A percentile compares a stretch with the other conserved stretches of the same genome.
phyloP scores from a whole-genome alignment of 2,329 filamentous ascomycete genomes.

The Sporothrix euskadiensis region DNA sequence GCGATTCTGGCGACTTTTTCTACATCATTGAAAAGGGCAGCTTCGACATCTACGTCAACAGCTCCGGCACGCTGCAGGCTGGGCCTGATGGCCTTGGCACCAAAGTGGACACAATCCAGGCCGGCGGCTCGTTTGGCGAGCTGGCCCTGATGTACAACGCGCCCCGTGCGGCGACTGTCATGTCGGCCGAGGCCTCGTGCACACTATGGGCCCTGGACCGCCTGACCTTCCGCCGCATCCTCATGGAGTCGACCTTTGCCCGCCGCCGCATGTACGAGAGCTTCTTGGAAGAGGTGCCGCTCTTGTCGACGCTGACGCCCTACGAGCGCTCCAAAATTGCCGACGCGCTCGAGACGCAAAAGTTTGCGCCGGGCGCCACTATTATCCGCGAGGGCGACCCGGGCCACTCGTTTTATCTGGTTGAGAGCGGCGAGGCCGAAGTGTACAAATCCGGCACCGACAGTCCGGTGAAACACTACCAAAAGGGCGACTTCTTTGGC shows the following conservation, averaged over 20 bases:
- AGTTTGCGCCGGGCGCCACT: slow-evolving; percentile 73
- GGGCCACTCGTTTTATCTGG: slow-evolving; percentile 86
- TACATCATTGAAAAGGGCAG: slow-evolving; percentile 91
- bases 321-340: slow-evolving; percentile 98
- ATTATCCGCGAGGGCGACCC: slow-evolving; percentile 93
- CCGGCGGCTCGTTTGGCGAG: slow-evolving; percentile 94
- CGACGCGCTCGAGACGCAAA: slow-evolving; percentile 89
- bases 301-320: slow-evolving; percentile 77
- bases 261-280: slow-evolving; percentile 95
- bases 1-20: slow-evolving; percentile 95
- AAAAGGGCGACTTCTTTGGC: slow-evolving; percentile 94
- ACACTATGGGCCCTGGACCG: slow-evolving; percentile 94
- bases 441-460: slow-evolving; percentile 76
- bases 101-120: slow-evolving; percentile 77
- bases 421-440: slow-evolving; percentile 84
- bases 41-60: slow-evolving; percentile 90
- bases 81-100: slow-evolving; percentile 79
- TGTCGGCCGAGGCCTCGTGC: slow-evolving; percentile 74
- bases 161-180: slow-evolving; percentile 88
- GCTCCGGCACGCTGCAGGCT: slow-evolving; percentile 71
- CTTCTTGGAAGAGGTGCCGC: slow-evolving; percentile 90
- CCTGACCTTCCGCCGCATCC: slow-evolving; percentile 92
- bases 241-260: slow-evolving; percentile 98
- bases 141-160: slow-evolving; percentile 98
- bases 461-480: slow-evolving; percentile 74